Conservation (phyloP, 2,329 filamentous ascomycete genomes). For the Neoscytalidium dimidiatum region DNA sequence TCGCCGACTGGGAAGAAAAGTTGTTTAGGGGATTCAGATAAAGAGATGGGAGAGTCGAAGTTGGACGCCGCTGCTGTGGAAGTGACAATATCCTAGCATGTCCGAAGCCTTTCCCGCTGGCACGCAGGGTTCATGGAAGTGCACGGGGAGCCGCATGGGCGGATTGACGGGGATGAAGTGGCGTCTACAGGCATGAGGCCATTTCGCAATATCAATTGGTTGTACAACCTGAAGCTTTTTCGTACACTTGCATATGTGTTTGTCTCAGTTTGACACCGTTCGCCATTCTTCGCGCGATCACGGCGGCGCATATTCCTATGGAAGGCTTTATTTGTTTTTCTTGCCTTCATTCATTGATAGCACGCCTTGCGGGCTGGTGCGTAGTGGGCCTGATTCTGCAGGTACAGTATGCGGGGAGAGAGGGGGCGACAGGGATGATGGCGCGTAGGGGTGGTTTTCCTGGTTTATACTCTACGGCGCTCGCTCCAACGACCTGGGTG, state of each 20-base stretch:
- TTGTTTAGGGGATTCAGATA: constrained; percentile 20
- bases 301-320: not conserved
- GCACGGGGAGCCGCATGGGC: constrained; percentile 11
- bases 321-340: constrained; percentile 11
- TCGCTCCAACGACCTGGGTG: not conserved
- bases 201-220: constrained; percentile 10
- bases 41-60: not conserved
- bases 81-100: not conserved
- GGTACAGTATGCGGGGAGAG: constrained; percentile 11
- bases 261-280: constrained; percentile 11
- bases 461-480: constrained; percentile 8
- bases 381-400: constrained; percentile 4
- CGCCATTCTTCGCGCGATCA: not conserved
- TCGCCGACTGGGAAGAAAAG: constrained; percentile 48
- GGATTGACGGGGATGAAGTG: constrained; percentile 3
- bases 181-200: constrained; percentile 15
- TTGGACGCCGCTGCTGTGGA: not conserved
- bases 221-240: constrained; percentile 3
- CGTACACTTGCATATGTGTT: constrained; percentile 11
- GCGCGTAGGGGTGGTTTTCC: not conserved
- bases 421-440: constrained; percentile 9
- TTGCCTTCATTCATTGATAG: not conserved
- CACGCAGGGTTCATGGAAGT: constrained; percentile 11
- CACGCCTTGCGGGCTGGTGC: not conserved
- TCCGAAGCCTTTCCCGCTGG: not conserved